Evolutionary conservation across 441 rosid species (phyloP), one percentile per base, ranked within the genome.

Genomic region (Jatropha multifida): DNA sequence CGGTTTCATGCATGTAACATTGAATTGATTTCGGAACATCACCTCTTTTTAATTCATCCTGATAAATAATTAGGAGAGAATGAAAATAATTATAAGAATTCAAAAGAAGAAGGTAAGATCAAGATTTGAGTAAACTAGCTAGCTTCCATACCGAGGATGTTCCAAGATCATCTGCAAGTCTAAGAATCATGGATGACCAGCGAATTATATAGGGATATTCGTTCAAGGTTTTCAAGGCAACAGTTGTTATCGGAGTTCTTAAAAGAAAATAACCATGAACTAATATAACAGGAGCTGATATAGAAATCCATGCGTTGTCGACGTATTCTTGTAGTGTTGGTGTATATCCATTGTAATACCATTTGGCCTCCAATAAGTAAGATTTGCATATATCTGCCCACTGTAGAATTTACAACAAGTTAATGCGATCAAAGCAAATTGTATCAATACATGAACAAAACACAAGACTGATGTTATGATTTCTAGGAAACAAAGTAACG

Each of bases 81-180:
- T 23, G 23, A 23, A 23, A 23, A 23, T 23, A 23, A 23, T 23
- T 23, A 23, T 23, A 23, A 23, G 0, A 23, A 23, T 23, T 23
- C 23, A 0, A 23, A 23, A 23, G 23, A 23, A 23, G 23, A 23
- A 23, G 23, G 23, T 23, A 23, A 23, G 23, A 23, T 23, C 23
- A 23, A 23, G 23, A 23, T 23, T 23, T 23, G 23, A 23, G 23
- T 23, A 23, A 23, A 23, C 23, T 23, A 23, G 23, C 23, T 23
- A 23, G 23, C 23, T 23, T 23, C 23, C 23, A 23, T 23, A 23
- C 23, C 63, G 74, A 41, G 15, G 79, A 76, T 51, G 74, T 76
- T 63, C 48, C 71, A 3, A 76, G 65, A 71, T 76, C 79, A 63
- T 76, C 9, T 2, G 32, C 48, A 12, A 76, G 79, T 17, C 79